Conservation (phyloP, 768 basidiomycete species). For the Tubosaeta brunneosetosa region DNA sequence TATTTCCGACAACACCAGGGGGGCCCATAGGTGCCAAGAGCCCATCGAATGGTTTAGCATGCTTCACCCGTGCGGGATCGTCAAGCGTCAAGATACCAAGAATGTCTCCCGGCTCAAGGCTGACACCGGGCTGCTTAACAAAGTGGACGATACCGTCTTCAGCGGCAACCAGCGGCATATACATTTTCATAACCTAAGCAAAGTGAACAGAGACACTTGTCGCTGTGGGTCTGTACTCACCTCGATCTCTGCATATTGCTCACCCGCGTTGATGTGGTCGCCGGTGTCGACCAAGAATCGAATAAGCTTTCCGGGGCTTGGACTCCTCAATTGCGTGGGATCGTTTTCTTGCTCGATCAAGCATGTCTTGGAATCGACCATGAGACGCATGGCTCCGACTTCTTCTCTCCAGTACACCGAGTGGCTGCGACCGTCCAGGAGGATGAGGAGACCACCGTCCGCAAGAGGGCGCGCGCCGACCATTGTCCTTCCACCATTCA, state of each 20-base stretch:
- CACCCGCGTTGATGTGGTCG: constrained; percentile 94
- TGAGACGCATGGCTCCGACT: constrained; percentile 86
- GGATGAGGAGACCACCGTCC: constrained; percentile 89
- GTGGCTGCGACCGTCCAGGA: constrained; percentile 92
- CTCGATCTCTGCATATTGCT: constrained; percentile 98
- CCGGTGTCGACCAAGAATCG: constrained; percentile 95
- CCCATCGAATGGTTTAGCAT: constrained; percentile 97
- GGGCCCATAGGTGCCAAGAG: constrained; percentile 84
- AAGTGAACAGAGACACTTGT: constrained; percentile 1
- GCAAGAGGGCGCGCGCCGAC: constrained; percentile 91
- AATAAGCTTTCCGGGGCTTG: constrained; percentile 94
- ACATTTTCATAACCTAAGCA: constrained; percentile 95
- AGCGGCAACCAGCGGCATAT: constrained; percentile 93
- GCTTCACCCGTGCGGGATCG: constrained; percentile 93
- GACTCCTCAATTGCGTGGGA: constrained; percentile 93
- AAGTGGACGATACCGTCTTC: constrained; percentile 94
- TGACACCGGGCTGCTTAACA: constrained; percentile 97
- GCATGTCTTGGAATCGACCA: constrained; percentile 97
- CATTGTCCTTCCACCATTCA: constrained; percentile 91
- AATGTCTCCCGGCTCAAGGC: constrained; percentile 94
- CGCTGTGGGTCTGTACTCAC: constrained; percentile 37
- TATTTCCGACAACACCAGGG: constrained; percentile 81
- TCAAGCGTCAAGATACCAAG: constrained; percentile 95
- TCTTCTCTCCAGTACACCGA: constrained; percentile 98
- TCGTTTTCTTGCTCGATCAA: constrained; percentile 99